Base-by-base conservation (phyloP, 2,329 filamentous ascomycete species). In the Penicillium sclerotiorum region DNA sequence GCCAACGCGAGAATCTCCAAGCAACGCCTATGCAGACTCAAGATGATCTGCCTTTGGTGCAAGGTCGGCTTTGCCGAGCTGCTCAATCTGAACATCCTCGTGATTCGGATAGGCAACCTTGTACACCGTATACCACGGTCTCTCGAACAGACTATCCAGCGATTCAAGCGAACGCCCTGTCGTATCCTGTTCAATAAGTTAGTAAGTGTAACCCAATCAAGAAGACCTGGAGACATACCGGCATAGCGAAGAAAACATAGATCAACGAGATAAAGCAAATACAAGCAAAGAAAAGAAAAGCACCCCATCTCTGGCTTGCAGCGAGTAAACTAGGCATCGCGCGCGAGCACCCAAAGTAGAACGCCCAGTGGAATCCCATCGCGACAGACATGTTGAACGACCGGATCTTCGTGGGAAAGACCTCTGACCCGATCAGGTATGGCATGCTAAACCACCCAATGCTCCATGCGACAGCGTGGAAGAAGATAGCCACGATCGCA, bases 321-420 rank as follows among this genome's bases (percentile, higher is more conserved):
- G n/a, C 17, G 4, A 53, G 42, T 1, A 77, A 56, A 0, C 68
- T 69, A 2, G 73, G 73, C 1, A 60, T 60, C 4, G 59, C 68
- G n/a, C 61, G 59, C n/a, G 61, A 70, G 22, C 76, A 60, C 9
- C 61, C 72, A 41, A 66, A 76, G 55, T 66, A 67, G 55, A 77
- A 77, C 0, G 75, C 5, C 15, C 73, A 75, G 57, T 76, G 73
- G 53, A 74, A 75, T 8, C 52, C 58, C 28, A 73, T 69, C 0
- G 61, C 52, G 1, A 76, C 38, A 1, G 74, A 70, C 5, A 59
- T 64, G 22, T 74, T 73, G 52, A 77, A 76, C 0, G 73, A 76
- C 0, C 75, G 72, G 42, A 77, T 68, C 3, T 66, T 66, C 48
- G 75, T 76, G 2, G 75, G 74, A 73, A 73, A 78, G 0, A 77